phyloP scores from a whole-genome alignment of 345 rosid species.

The Syzygium aromaticum region DNA sequence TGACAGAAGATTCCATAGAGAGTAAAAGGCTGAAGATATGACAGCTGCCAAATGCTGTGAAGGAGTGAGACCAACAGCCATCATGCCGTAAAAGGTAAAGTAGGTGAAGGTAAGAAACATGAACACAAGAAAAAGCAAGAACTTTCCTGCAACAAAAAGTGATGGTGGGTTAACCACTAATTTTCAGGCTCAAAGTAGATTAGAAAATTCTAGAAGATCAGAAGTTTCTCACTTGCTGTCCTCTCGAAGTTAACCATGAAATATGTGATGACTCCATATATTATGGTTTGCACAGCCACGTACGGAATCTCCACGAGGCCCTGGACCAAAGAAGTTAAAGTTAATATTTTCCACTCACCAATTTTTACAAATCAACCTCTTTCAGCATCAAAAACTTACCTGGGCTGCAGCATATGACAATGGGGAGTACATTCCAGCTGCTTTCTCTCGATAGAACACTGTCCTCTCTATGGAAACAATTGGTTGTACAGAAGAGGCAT shows the following conservation, averaged over 20 bases:
- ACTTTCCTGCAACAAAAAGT: constrained; percentile 48
- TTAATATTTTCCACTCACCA: neutral
- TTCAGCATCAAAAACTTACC: constrained; percentile 16
- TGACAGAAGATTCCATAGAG: constrained; percentile 81
- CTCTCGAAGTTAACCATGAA: constrained; percentile 75
- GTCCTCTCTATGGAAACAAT: constrained; percentile 81
- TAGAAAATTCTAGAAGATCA: neutral
- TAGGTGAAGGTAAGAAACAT: constrained; percentile 90
- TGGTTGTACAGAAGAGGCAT: constrained; percentile 87
- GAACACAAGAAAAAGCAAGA: constrained; percentile 59
- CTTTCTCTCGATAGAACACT: constrained; percentile 86
- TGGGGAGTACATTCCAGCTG: constrained; percentile 86
- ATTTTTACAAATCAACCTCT: neutral
- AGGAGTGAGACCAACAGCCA: constrained; percentile 93
- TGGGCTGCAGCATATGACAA: constrained; percentile 74
- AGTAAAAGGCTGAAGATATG: constrained; percentile 83
- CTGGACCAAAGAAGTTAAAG: constrained; percentile 5
- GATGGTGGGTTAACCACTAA: neutral
- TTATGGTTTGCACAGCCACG: constrained; percentile 54
- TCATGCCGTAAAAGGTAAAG: constrained; percentile 87
- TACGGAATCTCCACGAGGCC: constrained; percentile 94
- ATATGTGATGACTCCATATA: constrained; percentile 74
- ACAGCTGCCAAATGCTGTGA: constrained; percentile 69
- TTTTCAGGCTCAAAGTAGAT: neutral
- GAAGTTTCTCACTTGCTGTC: constrained; percentile 47